Base-by-base conservation (phyloP, 495 filamentous ascomycete genomes). In the Penicillium antarcticum region DNA sequence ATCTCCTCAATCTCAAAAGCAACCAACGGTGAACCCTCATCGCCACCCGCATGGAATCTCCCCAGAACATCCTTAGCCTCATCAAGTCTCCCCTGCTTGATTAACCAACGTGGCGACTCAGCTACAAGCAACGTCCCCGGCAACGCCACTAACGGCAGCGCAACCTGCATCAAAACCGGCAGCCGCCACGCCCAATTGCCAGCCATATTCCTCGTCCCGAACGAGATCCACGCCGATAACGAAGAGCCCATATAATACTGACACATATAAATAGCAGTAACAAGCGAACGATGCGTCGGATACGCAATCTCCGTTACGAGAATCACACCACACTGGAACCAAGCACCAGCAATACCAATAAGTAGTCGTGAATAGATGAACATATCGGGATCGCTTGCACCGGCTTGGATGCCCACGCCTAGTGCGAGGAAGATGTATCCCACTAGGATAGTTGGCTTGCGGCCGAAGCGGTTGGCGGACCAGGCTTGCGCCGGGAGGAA, bases 221-320 rank as follows among this genome's bases (percentile, higher is more conserved):
- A 61, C 1, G 42, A 43, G 18, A 46, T 14, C 55, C 75, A 80
- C 14, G 50, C 52, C 1, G 57, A 62, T 62, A 63, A 53, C 24
- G 78, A 69, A 48, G 80, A 79, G 23, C 83, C 82, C 1, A 46
- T 36, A 11, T 55, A 50, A 19, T 50, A 61, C 34, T 50, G 32
- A 14, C 73, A 79, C 65, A 82, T 83, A 63, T 82, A 86, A 23
- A 84, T 71, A 23, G 80, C 76, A 17, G 79, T 84, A 55, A 83
- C 70, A 53, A 75, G 73, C 33, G 72, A 78, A 63, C 80, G 80
- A 50, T 84, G 80, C 58, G 81, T 76, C 16, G 82, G 80, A 56
- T 86, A 80, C 36, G 73, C 74, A 29, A 85, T 66, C 63, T 86
- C 81, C 16, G 78, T 81, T 33, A 85, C 68, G 45, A 86, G 67